Base-by-base conservation (phyloP, 2,329 filamentous ascomycete species). In the Claviceps quebecensis region DNA sequence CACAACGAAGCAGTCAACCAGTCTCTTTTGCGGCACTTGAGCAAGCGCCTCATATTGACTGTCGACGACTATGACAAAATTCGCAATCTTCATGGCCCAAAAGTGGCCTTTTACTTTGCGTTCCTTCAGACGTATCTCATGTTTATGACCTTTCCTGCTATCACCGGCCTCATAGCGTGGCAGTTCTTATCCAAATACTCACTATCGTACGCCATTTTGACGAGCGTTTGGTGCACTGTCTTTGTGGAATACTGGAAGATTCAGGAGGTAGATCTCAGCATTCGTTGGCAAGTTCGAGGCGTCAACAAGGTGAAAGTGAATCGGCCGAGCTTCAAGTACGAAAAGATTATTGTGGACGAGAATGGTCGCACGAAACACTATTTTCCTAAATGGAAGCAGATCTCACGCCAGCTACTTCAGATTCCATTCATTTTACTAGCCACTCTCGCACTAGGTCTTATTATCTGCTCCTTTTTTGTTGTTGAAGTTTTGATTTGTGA, bases 221-320 rank as follows among this genome's bases (percentile, higher is more conserved):
- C 80, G 52, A 77, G 79, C 34, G 65, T 87, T 6, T 87, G 84
- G 78, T 83, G 82, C 58, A 79, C 83, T 7, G 71, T 86, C 3
- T 89, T 89, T 56, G 75, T 87, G 13, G 86, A 90, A 60, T 88
- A 81, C 64, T 90, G 86, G 86, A 88, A 86, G 65, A 78, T 87
- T 46, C 80, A 83, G 55, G 83, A 90, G 61, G 69, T 76, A 3
- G 85, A 90, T 56, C 72, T 90, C 1, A 76, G 78, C 48, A 75
- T 88, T 19, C 76, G 84, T 45, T 90, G 86, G 86, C 75, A 78
- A 19, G 84, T 87, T 7, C 77, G 77, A 50, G 81, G 82, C 8
- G 81, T 89, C 4, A 80, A 78, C 5, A 72, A 69, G 37, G 78
- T 87, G 51, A 83, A 87, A 57, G 72, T 76, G 43, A 83, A 81